Conservation (phyloP, 2,329 filamentous ascomycete genomes). For the Diplodia corticola region DNA sequence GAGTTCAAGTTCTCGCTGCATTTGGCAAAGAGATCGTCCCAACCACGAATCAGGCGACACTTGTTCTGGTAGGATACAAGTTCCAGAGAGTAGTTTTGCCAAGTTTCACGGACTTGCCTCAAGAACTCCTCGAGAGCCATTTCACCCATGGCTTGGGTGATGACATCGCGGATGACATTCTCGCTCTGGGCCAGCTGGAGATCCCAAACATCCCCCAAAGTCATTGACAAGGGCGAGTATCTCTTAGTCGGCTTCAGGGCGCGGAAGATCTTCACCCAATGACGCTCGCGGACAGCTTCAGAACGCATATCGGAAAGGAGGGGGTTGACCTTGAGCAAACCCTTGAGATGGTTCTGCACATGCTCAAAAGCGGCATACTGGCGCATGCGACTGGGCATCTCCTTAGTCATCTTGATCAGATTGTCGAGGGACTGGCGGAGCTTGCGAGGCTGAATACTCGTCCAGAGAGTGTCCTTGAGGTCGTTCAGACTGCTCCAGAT, state of each 20-base stretch:
- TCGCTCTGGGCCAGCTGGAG: conserved; percentile 87
- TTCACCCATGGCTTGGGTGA: conserved; percentile 93
- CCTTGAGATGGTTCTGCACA: conserved; percentile 85
- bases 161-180: conserved; percentile 85
- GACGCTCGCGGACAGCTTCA: conserved; percentile 91
- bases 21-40: conserved; percentile 97
- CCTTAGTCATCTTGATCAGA: conserved; percentile 95
- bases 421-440: conserved; percentile 85
- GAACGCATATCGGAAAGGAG: conserved; percentile 90
- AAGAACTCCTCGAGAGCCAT: conserved; percentile 98
- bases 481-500: conserved; percentile 98
- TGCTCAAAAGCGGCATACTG: conserved; percentile 99
- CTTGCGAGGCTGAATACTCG: conserved; percentile 91
- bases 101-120: conserved; percentile 92
- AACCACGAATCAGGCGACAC: conserved; percentile 92
- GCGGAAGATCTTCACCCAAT: conserved; percentile 99
- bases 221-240: conserved; percentile 92
- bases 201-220: conserved; percentile 98
- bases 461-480: conserved; percentile 89
- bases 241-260: conserved; percentile 87
- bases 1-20: conserved; percentile 98
- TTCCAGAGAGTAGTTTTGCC: conserved; percentile 92
- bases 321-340: conserved; percentile 86
- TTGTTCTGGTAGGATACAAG: conserved; percentile 98
- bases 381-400: conserved; percentile 98